Conservation (phyloP, 768 basidiomycete species). For the Boletus patriciae region DNA sequence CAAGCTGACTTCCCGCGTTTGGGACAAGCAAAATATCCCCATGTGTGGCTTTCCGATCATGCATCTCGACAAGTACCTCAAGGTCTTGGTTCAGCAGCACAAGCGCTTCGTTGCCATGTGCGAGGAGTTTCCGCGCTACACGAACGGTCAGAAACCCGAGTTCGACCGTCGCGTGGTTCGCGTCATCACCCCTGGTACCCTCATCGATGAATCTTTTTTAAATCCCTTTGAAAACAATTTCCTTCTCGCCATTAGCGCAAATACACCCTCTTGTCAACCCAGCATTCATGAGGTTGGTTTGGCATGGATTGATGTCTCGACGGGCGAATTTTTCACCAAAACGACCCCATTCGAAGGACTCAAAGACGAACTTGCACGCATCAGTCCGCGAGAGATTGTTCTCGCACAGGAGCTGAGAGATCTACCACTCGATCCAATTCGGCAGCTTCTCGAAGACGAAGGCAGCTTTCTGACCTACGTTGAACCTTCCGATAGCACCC, state of each 20-base stretch:
- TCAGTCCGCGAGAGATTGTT: slow-evolving; percentile 81
- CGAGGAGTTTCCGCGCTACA: slow-evolving; percentile 75
- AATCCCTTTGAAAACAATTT: slow-evolving; percentile 89
- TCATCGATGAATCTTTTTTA: slow-evolving; percentile 89
- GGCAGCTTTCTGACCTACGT: slow-evolving; percentile 54
- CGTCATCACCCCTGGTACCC: slow-evolving; percentile 89
- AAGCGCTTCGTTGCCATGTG: slow-evolving; percentile 89
- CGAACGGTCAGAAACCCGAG: slow-evolving; percentile 50
- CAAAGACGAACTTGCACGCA: slow-evolving; percentile 79
- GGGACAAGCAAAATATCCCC: slow-evolving; percentile 64
- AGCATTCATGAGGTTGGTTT: slow-evolving; percentile 50
- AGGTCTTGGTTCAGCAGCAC: slow-evolving; percentile 78
- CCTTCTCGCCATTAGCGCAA: slow-evolving; percentile 62
- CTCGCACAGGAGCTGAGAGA: slow-evolving; percentile 46
- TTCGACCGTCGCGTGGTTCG: slow-evolving; percentile 84
- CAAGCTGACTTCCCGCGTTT: slow-evolving; percentile 75
- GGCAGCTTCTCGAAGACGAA: slow-evolving; percentile 52
- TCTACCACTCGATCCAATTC: slow-evolving; percentile 46
- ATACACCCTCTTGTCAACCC: slow-evolving; percentile 2
- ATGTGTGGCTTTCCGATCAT: slow-evolving; percentile 92
- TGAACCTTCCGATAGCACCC: slow-evolving; percentile 1
- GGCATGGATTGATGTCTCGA: slow-evolving; percentile 95
- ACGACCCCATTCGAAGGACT: slow-evolving; percentile 51
- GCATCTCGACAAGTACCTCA: slow-evolving; percentile 86
- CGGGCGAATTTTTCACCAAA: slow-evolving; percentile 89